phyloP scores from a whole-genome alignment of 345 rosid genomes.

The Brassica nigra region DNA sequence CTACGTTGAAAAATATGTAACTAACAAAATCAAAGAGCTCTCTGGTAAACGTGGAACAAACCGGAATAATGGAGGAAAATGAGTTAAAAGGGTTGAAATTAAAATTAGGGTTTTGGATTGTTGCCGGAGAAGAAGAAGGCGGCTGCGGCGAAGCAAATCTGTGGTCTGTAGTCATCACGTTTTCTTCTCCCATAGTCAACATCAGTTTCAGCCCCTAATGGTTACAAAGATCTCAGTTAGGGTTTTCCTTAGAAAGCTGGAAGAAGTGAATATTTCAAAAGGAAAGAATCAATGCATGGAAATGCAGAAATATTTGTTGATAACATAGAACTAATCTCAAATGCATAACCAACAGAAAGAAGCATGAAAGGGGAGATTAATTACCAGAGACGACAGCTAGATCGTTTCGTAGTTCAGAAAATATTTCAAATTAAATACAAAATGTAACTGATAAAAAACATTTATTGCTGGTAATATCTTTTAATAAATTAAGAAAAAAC shows the following conservation, averaged over 20 bases:
- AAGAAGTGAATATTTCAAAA: constrained; percentile 4
- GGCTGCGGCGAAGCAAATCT: constrained; percentile 51
- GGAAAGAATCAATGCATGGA: constrained; percentile 35
- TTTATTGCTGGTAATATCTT: constrained; percentile 35
- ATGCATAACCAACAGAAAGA: constrained; percentile 3
- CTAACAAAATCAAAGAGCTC: neutral
- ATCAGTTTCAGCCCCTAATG: constrained; percentile 48
- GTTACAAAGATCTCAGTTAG: constrained; percentile 27
- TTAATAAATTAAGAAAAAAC: constrained; percentile 19
- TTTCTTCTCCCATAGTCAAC: constrained; percentile 53
- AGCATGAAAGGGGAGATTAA: constrained; percentile 29
- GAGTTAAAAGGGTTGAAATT: constrained; percentile 74
- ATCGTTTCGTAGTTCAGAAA: constrained; percentile 32
- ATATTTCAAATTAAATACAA: constrained; percentile 29
- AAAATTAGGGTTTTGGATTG: constrained; percentile 78
- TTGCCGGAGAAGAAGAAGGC: constrained; percentile 46
- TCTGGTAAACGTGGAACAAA: constrained; percentile 36
- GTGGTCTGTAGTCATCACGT: constrained; percentile 58
- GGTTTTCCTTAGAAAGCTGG: constrained; percentile 10
- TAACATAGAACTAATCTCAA: constrained; percentile 3
- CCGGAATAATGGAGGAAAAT: constrained; percentile 61
- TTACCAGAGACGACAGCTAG: constrained; percentile 36
- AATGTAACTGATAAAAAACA: constrained; percentile 36
- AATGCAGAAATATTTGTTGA: constrained; percentile 18
- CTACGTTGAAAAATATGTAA: neutral